These are phyloP conservation scores for Phlebiopsis flavidoalba DNA, from an alignment of 768 basidiomycete species.

Conservation along the genomic window DNA sequence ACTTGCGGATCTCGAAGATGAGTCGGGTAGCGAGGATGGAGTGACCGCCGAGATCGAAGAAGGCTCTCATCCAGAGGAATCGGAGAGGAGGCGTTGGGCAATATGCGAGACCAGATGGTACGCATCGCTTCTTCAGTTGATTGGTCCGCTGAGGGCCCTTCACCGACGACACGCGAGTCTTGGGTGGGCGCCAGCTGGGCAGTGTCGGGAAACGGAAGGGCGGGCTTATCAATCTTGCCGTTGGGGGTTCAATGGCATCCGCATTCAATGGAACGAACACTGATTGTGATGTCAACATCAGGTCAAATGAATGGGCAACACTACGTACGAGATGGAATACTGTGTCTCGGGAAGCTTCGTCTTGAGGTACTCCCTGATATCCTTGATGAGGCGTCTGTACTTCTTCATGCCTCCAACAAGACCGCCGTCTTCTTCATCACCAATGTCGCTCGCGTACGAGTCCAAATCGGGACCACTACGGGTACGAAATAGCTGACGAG, in stretches of 20 bases:
- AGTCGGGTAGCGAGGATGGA: conserved; percentile 96
- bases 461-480: conserved; percentile 61
- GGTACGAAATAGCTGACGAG: conserved; percentile 97
- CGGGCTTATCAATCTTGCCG: conserved; percentile 98
- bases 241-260: conserved; percentile 99
- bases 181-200: conserved; percentile 48
- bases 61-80: conserved; percentile 89
- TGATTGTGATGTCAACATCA: conserved; percentile 21
- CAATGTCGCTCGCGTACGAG: conserved; percentile 65
- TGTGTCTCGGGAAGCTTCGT: conserved; percentile 95
- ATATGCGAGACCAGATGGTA: conserved; percentile 77
- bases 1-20: conserved; percentile 93
- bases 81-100: conserved; percentile 72
- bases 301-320: not conserved
- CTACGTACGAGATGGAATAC: conserved; percentile 79
- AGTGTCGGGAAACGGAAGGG: conserved; percentile 97
- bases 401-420: conserved; percentile 73
- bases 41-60: conserved; percentile 98
- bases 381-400: conserved; percentile 86
- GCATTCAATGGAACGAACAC: conserved; percentile 91
- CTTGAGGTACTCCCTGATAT: conserved; percentile 92
- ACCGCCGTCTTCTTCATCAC: conserved; percentile 41
- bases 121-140: conserved; percentile 79
- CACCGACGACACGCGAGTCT: conserved; percentile 35
- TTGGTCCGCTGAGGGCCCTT: conserved; percentile 36